phyloP scores from a whole-genome alignment of 164 flowering plant genomes.

The Amborella trichopoda region DNA sequence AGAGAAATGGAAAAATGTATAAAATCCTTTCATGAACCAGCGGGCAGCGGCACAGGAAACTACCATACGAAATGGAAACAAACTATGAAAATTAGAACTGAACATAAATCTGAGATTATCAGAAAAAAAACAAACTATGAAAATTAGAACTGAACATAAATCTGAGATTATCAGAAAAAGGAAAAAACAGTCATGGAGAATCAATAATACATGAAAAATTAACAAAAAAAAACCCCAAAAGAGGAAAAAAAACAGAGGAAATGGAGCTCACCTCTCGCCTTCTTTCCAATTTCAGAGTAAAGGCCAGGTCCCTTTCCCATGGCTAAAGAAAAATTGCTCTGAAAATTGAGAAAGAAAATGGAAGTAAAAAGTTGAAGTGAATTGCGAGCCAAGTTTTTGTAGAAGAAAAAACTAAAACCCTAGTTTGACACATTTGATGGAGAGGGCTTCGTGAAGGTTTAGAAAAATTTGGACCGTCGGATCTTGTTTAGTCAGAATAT shows the following conservation, averaged over 20 bases:
- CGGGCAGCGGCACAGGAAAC: no score
- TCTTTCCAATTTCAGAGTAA: conserved; percentile 35
- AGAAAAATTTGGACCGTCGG: neutral
- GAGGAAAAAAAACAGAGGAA: neutral
- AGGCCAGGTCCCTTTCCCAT: conserved; percentile 88
- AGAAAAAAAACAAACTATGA: no score
- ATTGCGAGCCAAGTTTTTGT: neutral
- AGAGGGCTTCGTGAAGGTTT: neutral
- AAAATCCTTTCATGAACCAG: no score
- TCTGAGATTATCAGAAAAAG: no score
- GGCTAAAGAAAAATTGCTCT: no score
- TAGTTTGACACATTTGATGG: neutral
- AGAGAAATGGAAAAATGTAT: no score
- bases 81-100: no score
- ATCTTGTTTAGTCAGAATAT: neutral
- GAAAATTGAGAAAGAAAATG: neutral
- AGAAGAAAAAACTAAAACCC: conserved; percentile 1
- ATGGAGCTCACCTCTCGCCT: conserved; percentile 14
- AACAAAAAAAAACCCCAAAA: neutral
- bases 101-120: no score
- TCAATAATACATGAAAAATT: no score
- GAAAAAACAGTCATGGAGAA: no score
- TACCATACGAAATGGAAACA: no score
- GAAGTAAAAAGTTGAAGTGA: neutral
- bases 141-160: no score